Conservation (phyloP, 768 basidiomycete species). For the Candolleomyces eurysporus region DNA sequence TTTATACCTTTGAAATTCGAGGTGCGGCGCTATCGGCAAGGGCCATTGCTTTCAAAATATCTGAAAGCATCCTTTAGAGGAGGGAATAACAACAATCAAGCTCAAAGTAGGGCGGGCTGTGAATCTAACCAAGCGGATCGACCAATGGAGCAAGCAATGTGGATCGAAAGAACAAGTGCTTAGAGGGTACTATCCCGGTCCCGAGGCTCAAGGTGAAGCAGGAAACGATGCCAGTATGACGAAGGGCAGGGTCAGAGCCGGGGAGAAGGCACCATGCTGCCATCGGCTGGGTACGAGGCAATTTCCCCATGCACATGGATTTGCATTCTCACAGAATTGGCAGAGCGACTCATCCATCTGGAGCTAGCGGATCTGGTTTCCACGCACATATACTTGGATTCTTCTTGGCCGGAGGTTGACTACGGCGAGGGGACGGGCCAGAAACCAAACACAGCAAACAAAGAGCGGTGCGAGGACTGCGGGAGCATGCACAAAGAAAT, state of each 20-base stretch:
- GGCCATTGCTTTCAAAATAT: background rate
- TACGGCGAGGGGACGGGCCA: conserved; percentile 13
- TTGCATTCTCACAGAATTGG: conserved; percentile 1
- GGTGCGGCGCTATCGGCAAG: conserved; percentile 37
- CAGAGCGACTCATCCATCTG: conserved; percentile 76
- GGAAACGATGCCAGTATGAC: conserved; percentile 47
- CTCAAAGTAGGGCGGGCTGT: conserved; percentile 80
- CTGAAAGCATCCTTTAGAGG: background rate
- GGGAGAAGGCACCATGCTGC: conserved; percentile 60
- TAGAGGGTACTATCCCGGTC: conserved; percentile 72
- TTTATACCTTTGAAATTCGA: conserved; percentile 80
- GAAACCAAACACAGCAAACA: conserved; percentile 14
- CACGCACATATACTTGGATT: conserved; percentile 58
- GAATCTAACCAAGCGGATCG: conserved; percentile 69
- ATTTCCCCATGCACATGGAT: background rate
- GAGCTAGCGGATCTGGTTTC: conserved; percentile 71
- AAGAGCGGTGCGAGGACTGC: conserved; percentile 35
- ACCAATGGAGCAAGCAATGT: conserved; percentile 83
- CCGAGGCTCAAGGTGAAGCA: conserved; percentile 37
- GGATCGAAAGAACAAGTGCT: conserved; percentile 72
- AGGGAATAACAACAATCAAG: conserved; percentile 42
- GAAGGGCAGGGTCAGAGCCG: conserved; percentile 63
- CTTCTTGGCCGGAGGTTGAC: conserved; percentile 40
- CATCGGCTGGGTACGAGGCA: conserved; percentile 55
- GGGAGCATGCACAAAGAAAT: conserved; percentile 72